phyloP scores from a whole-genome alignment of 2,329 filamentous ascomycete genomes.

The Aureobasidium uvarum region DNA sequence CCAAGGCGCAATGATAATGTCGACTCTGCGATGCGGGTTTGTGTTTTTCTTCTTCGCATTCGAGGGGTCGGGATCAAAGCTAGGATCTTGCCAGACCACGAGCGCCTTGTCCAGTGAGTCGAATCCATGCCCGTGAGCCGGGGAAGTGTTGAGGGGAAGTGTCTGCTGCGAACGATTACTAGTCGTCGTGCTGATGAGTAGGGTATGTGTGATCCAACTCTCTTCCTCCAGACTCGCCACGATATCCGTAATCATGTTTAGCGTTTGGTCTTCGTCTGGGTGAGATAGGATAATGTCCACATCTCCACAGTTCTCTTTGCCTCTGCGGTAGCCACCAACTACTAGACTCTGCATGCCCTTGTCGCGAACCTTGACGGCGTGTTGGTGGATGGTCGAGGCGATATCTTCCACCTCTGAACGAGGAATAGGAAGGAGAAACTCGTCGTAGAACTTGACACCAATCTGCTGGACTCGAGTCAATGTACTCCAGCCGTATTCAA shows the following conservation, averaged over 20 bases:
- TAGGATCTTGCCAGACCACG: slow-evolving; percentile 82
- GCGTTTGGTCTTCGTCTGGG: slow-evolving; percentile 65
- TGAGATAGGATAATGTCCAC: slow-evolving; percentile 86
- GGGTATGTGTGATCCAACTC: slow-evolving; percentile 75
- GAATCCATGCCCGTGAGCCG: slow-evolving; percentile 61
- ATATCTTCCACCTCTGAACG: slow-evolving; percentile 72
- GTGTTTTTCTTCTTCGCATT: slow-evolving; percentile 57
- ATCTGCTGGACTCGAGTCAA: slow-evolving; percentile 85
- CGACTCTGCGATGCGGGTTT: slow-evolving; percentile 78
- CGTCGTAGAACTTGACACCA: slow-evolving; percentile 89
- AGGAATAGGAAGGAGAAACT: slow-evolving; percentile 70
- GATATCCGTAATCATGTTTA: slow-evolving; percentile 68
- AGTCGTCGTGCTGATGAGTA: slow-evolving; percentile 67
- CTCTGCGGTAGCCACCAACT: slow-evolving; percentile 78
- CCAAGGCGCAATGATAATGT: slow-evolving; percentile 90
- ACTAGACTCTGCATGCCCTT: slow-evolving; percentile 59
- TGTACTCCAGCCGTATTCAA: slow-evolving; percentile 74
- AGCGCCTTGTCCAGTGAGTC: slow-evolving; percentile 89
- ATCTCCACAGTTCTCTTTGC: slow-evolving; percentile 71
- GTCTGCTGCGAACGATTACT: slow-evolving; percentile 70
- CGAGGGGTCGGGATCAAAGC: slow-evolving; percentile 42
- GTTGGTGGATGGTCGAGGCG: slow-evolving; percentile 58
- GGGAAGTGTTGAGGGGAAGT: slow-evolving; percentile 51
- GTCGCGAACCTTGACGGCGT: slow-evolving; percentile 64
- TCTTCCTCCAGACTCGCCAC: slow-evolving; percentile 67